phyloP scores from a whole-genome alignment of 140 eudicot genomes.

The Oenanthe javanica region DNA sequence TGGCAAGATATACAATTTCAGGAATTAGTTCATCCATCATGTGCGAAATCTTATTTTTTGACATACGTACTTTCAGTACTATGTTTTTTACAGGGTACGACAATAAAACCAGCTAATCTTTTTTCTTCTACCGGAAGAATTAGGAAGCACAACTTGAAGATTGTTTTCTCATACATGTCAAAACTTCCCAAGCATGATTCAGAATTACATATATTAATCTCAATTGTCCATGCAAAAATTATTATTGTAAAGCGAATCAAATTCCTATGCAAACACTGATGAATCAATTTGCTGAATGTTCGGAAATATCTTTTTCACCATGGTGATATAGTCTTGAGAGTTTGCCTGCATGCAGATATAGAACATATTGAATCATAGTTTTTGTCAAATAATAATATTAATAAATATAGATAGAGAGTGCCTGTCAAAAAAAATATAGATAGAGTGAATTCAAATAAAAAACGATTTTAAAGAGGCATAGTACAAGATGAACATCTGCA shows the following conservation, averaged over 20 bases:
- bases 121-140: too few species aligned
- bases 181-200: neutral
- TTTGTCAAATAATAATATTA: neutral
- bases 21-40: too few species aligned
- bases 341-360: slow-evolving; percentile 44
- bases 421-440: neutral
- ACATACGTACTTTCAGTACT: too few species aligned
- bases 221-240: too few species aligned
- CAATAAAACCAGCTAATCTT: too few species aligned
- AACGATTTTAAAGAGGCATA: neutral
- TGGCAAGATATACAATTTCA: too few species aligned
- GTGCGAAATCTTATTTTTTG: too few species aligned
- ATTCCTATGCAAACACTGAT: slow-evolving; percentile 47
- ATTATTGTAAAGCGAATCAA: neutral
- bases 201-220: neutral
- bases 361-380: neutral
- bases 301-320: slow-evolving; percentile 61
- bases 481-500: neutral
- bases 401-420: too few species aligned
- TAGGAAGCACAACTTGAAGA: too few species aligned
- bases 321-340: slow-evolving; percentile 39
- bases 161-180: too few species aligned
- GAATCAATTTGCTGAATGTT: slow-evolving; percentile 82
- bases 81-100: too few species aligned
- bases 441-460: neutral